Base-by-base conservation (phyloP, 2,329 filamentous ascomycete genomes). In the Gnomoniopsis smithogilvyi region DNA sequence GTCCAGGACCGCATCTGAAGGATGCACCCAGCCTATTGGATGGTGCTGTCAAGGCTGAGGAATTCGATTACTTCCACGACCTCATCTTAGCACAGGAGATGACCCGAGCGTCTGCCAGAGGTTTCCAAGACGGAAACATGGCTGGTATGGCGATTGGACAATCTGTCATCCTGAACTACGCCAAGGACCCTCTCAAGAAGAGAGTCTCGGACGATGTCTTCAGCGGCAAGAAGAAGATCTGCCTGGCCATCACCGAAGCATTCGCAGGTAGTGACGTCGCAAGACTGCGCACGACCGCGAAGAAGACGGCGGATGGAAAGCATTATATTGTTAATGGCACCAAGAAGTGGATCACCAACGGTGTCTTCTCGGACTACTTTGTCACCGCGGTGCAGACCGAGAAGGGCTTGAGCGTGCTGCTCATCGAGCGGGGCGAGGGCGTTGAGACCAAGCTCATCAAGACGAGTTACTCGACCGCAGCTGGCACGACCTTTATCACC, bases 341-440 rank as follows among this genome's bases (percentile, higher is more conserved):
- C 57, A 94, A 93, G 81, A 95, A 94, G 76, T 92, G 89, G 90
- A 92, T 92, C 70, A 92, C 90, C 43, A 92, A 92, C 73, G 90
- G 89, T 62, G 86, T 88, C 68, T 95, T 87, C 74, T 83, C 78
- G 63, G 90, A 95, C 73, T 95, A 94, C 77, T 96, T 95, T 67
- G 89, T 95, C 53, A 89, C 86, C 1, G 91, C 87, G 49, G 91
- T 91, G 68, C 86, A 85, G 70, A 96, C 91, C 0, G 86, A 86
- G 57, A 92, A 92, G 74, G 89, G 89, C 17, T 85, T 94, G 65
- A 88, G 85, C 14, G 91, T 96, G 11, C 75, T 96, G 8, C 77
- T 96, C 15, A 88, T 96, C 62, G 84, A 88, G 67, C 82, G 90
- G 51, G 83, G 84, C 59, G 89, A 92, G 65, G 89, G 87, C 54